These are phyloP conservation scores for Tausonia pullulans DNA, from an alignment of 1,284 basidiomycete genomes.

Conservation along the genomic window DNA sequence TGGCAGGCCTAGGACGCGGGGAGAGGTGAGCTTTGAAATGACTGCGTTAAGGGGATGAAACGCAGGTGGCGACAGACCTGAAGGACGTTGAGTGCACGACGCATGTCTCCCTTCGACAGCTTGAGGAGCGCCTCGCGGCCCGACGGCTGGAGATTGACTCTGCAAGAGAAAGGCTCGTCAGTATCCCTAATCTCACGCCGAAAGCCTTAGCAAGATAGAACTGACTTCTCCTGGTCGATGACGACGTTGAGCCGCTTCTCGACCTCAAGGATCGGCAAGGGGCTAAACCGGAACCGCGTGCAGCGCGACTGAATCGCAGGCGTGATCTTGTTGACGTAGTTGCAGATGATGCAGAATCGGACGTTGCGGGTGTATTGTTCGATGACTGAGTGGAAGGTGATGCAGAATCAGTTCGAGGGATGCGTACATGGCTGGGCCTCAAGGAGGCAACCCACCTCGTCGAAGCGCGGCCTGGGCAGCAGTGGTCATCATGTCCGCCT, in stretches of 20 bases:
- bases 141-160: constrained; percentile 74
- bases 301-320: constrained; percentile 98
- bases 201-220: constrained; percentile 14
- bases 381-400: constrained; percentile 49
- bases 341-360: constrained; percentile 98
- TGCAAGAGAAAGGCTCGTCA: constrained; percentile 30
- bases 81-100: constrained; percentile 85
- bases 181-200: background rate
- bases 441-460: constrained; percentile 40
- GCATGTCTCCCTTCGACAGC: constrained; percentile 94
- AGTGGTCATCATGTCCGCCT: constrained; percentile 99
- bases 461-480: constrained; percentile 92
- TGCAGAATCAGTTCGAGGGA: background rate
- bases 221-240: constrained; percentile 73
- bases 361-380: constrained; percentile 99
- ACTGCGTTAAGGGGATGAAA: background rate
- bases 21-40: too few relatives aligned
- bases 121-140: constrained; percentile 83
- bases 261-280: constrained; percentile 74
- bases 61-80: constrained; percentile 42
- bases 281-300: constrained; percentile 96
- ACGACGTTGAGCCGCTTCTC: constrained; percentile 70
- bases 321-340: constrained; percentile 99
- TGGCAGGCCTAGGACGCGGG: constrained; percentile 63
- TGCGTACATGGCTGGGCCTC: background rate